phyloP scores from a whole-genome alignment of 441 rosid genomes.

The Caryocar brasiliense region DNA sequence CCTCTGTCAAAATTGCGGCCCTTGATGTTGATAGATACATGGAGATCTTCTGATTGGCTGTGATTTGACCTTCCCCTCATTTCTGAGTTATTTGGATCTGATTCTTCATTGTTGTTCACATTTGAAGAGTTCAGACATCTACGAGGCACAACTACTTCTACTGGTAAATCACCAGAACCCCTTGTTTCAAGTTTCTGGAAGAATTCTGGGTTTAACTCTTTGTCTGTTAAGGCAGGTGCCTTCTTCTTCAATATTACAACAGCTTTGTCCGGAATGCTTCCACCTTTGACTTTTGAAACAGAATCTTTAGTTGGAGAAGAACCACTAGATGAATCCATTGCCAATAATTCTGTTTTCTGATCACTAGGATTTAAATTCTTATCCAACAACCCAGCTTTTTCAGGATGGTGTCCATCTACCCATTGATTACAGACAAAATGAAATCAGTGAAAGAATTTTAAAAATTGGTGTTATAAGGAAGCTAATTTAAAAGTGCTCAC shows the following conservation, averaged over 20 bases:
- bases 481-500: conserved; percentile 21
- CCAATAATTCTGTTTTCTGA: conserved; percentile 28
- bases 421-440: conserved; percentile 9
- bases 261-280: conserved; percentile 66
- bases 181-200: conserved; percentile 83
- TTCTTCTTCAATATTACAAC: conserved; percentile 83
- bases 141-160: conserved; percentile 90
- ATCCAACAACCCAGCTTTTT: conserved; percentile 27
- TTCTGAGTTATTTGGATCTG: conserved; percentile 38
- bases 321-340: conserved; percentile 39
- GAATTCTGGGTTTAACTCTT: conserved; percentile 84
- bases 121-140: conserved; percentile 50
- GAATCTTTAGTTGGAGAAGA: conserved; percentile 37
- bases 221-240: conserved; percentile 70
- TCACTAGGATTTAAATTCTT: conserved; percentile 36
- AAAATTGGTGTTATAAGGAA: neutral
- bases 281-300: conserved; percentile 45
- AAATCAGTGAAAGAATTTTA: neutral
- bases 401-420: conserved; percentile 28
- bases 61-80: conserved; percentile 39
- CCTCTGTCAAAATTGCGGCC: conserved; percentile 39
- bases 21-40: conserved; percentile 35
- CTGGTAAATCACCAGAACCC: conserved; percentile 70
- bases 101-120: conserved; percentile 48
- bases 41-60: conserved; percentile 39